Conservation (phyloP, 345 rosid species). For the Populus alba region DNA sequence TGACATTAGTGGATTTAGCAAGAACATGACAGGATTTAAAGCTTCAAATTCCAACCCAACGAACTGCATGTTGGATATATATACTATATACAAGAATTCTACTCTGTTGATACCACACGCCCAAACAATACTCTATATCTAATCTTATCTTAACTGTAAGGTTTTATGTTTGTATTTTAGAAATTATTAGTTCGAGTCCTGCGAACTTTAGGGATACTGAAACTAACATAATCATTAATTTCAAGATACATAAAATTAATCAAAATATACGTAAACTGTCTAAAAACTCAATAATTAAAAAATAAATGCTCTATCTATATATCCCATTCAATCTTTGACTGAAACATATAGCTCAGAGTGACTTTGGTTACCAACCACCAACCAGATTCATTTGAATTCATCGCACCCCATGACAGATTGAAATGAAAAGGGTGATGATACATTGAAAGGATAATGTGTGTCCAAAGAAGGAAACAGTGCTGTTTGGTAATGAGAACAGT, state of each 20-base stretch:
- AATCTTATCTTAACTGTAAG: too few species aligned
- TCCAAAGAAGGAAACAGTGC: conserved; percentile 1
- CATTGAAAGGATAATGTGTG: background rate
- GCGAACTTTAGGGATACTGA: too few species aligned
- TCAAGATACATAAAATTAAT: too few species aligned
- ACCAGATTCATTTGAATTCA: background rate
- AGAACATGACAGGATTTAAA: background rate
- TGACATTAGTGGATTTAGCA: background rate
- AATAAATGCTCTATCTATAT: too few species aligned
- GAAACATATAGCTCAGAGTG: background rate
- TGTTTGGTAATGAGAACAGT: conserved; percentile 37
- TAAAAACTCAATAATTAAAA: too few species aligned
- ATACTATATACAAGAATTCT: too few species aligned
- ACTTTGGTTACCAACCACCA: background rate
- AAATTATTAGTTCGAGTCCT: too few species aligned
- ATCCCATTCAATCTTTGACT: background rate
- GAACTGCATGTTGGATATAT: background rate
- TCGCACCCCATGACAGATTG: background rate
- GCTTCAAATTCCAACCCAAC: background rate
- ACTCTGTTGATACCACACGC: too few species aligned
- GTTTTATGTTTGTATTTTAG: too few species aligned
- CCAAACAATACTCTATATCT: too few species aligned
- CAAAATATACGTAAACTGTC: too few species aligned
- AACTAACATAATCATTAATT: too few species aligned
- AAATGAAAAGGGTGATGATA: background rate